These are phyloP conservation scores for Talaromyces funiculosus DNA, from an alignment of 2,329 filamentous ascomycete genomes.

Conservation along the genomic window DNA sequence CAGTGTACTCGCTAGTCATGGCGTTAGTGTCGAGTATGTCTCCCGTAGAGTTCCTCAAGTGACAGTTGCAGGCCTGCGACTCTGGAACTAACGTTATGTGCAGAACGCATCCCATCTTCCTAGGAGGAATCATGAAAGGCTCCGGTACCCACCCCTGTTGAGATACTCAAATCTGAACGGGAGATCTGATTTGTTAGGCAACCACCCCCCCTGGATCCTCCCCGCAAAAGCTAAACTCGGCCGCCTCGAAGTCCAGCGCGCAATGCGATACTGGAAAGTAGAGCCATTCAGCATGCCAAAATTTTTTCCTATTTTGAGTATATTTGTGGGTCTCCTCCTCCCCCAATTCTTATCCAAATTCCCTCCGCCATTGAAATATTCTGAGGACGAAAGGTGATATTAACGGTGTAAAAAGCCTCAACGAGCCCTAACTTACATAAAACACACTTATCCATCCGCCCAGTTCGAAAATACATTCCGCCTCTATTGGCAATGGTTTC, in stretches of 20 bases:
- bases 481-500: constrained; percentile 57
- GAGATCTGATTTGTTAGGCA: constrained; percentile 44
- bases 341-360: no score
- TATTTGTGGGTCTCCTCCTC: constrained; percentile 40
- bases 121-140: constrained; percentile 60
- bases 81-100: background rate
- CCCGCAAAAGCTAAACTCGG: constrained; percentile 62
- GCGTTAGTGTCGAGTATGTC: constrained; percentile 61
- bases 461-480: constrained; percentile 52
- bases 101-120: constrained; percentile 66
- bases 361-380: no score
- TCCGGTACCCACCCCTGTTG: constrained; percentile 41
- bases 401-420: constrained; percentile 45
- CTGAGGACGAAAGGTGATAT: background rate
- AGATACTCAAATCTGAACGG: background rate
- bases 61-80: background rate
- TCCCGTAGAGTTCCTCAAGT: no score
- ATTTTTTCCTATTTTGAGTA: constrained; percentile 52
- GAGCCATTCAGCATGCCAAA: constrained; percentile 38
- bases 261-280: constrained; percentile 48
- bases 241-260: constrained; percentile 44
- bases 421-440: constrained; percentile 62
- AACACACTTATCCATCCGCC: constrained; percentile 47
- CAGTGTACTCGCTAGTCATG: constrained; percentile 51
- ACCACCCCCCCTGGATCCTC: constrained; percentile 68